Conservation (phyloP, 305 asterid species). For the Rubia tinctorum region DNA sequence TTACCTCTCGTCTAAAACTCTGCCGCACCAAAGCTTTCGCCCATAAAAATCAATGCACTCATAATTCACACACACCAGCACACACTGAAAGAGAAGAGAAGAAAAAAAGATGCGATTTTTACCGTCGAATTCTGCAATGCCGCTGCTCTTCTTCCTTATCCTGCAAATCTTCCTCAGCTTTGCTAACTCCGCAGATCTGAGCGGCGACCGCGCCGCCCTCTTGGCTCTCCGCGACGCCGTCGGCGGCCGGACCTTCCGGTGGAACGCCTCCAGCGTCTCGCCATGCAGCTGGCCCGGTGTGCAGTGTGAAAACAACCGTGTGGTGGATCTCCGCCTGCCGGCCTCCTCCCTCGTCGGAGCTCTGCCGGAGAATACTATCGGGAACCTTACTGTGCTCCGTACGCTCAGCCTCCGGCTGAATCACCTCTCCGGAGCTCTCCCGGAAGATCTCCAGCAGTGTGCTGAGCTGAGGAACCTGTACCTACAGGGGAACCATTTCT, state of each 20-base stretch:
- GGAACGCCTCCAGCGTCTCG: conserved; percentile 48
- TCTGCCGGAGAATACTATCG: conserved; percentile 48
- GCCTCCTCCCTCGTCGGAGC: conserved; percentile 66
- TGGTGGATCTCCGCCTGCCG: conserved; percentile 72
- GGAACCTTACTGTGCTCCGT: conserved; percentile 51
- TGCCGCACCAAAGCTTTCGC: background rate
- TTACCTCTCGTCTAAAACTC: conserved; percentile 15
- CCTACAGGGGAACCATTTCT: conserved; percentile 71
- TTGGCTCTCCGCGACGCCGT: conserved; percentile 64
- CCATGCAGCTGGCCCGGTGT: conserved; percentile 92
- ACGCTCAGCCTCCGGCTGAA: conserved; percentile 84
- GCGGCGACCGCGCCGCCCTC: conserved; percentile 65
- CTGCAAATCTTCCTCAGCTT: conserved; percentile 21
- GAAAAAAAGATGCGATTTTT: conserved; percentile 23
- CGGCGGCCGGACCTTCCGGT: conserved; percentile 65
- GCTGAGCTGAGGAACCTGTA: conserved; percentile 69
- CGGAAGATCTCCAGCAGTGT: conserved; percentile 51
- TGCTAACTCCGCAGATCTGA: conserved; percentile 47
- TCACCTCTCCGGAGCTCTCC: conserved; percentile 68
- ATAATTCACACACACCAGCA: background rate
- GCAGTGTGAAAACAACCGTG: conserved; percentile 57
- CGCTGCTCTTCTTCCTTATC: conserved; percentile 30
- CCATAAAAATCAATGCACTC: conserved; percentile 1
- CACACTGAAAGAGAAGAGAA: background rate
- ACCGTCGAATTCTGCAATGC: conserved; percentile 28